phyloP scores from a whole-genome alignment of 495 filamentous ascomycete genomes.

The Penicillium parvum region DNA sequence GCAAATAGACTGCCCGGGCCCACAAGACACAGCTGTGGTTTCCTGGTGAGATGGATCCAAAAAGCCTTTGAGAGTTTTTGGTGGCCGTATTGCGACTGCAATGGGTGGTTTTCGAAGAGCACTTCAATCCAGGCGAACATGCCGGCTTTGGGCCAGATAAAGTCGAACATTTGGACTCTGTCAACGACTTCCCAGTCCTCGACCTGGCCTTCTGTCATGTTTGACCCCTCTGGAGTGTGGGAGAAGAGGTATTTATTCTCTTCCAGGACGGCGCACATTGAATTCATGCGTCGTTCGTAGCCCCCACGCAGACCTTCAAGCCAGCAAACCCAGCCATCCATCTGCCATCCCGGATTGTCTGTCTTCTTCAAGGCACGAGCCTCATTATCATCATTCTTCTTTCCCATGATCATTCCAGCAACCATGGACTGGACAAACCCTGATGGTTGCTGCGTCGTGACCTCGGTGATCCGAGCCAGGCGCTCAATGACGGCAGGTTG shows the following conservation, averaged over 20 bases:
- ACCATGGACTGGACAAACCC: constrained; percentile 86
- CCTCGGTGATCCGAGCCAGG: constrained; percentile 65
- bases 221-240: constrained; percentile 31
- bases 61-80: constrained; percentile 54
- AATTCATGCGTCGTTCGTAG: constrained; percentile 78
- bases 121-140: constrained; percentile 89
- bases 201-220: constrained; percentile 27
- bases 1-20: constrained; percentile 68
- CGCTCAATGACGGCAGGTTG: constrained; percentile 75
- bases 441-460: constrained; percentile 73
- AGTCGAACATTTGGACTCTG: constrained; percentile 66
- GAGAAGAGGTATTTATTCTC: constrained; percentile 56
- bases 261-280: constrained; percentile 68
- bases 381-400: constrained; percentile 36
- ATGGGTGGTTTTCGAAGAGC: constrained; percentile 65
- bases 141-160: constrained; percentile 75
- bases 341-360: constrained; percentile 61
- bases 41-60: constrained; percentile 67
- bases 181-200: constrained; percentile 66
- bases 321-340: constrained; percentile 86
- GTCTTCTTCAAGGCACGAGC: constrained; percentile 24
- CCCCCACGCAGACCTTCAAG: constrained; percentile 71
- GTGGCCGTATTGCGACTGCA: constrained; percentile 44
- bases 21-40: constrained; percentile 62
- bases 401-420: constrained; percentile 69